Base-by-base conservation (phyloP, 192 early-diverging fungal genomes). In the Coemansia sp. region DNA sequence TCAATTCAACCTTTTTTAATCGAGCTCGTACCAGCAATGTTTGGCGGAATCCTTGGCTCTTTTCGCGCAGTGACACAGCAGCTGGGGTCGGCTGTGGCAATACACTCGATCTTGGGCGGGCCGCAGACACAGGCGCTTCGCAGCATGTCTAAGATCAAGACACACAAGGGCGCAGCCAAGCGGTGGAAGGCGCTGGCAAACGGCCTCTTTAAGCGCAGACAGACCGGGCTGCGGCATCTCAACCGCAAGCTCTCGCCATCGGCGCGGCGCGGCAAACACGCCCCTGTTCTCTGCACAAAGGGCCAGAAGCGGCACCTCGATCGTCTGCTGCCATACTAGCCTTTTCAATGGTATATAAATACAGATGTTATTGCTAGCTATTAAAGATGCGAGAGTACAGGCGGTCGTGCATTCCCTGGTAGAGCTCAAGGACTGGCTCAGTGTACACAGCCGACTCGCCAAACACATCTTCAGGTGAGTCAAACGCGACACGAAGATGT, bases 341-440 rank as follows among this genome's bases (percentile, higher is more conserved):
- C 26, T 31, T 28, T 17, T 9, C 19, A 17, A 19, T 20, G 15
- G 40, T 44, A 44, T 44, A 44, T 44, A 44, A 44, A 55, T 25
- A 31, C 23, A 31, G n/a, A 23, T 17, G 5, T n/a, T 5, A 3
- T 20, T 12, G 25, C 36, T 82, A 92, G 66, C 90, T 92, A 64
- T 90, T 92, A 68, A 92, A 92, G 23, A 92, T 75, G 36, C 89
- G 72, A 17, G 90, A 86, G 69, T 90, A 92, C 20, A 92, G 73
- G 25, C 88, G 84, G 65, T 90, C 90, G 65, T 92, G 90, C 75
- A 89, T 82, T 7, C 90, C 90, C 68, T 88, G 87, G 55, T 85
- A 88, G 17, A 92, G 82, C 82, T 92, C 90, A 5, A 90, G 68
- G 2, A 89, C 63, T 2, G 89, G 85, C 57, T 87, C 85, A 0